phyloP scores from a whole-genome alignment of 1,284 basidiomycete genomes.

The Flammula alnicola region DNA sequence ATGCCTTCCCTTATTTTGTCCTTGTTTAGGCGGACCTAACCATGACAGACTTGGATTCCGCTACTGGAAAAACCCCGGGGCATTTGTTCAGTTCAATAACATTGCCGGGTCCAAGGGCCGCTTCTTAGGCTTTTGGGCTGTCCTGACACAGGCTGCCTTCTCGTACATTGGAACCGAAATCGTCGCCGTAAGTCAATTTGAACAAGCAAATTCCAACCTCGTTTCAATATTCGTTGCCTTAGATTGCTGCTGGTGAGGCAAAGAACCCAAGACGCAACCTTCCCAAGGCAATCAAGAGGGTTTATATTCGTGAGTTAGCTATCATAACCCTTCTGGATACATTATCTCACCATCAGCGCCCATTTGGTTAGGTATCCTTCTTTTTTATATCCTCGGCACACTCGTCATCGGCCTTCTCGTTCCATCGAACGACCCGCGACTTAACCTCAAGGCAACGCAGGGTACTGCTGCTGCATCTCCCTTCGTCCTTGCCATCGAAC shows the following conservation, averaged over 20 bases:
- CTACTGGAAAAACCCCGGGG: constrained; percentile 77
- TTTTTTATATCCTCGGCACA: constrained; percentile 71
- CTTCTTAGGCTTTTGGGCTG: constrained; percentile 73
- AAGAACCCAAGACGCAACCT: constrained; percentile 75
- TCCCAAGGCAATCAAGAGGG: constrained; percentile 68
- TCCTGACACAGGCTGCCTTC: constrained; percentile 81
- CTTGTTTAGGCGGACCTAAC: constrained; percentile 44
- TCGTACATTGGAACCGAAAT: constrained; percentile 84
- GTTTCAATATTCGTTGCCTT: neutral
- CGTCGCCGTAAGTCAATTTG: constrained; percentile 67
- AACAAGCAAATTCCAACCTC: neutral
- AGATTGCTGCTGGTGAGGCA: constrained; percentile 83
- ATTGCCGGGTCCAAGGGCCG: constrained; percentile 65
- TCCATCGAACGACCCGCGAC: constrained; percentile 64
- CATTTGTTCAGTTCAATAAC: constrained; percentile 62
- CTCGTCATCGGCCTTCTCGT: constrained; percentile 80
- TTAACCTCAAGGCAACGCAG: constrained; percentile 48
- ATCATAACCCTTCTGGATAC: neutral
- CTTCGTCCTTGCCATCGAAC: constrained; percentile 81
- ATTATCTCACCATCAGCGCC: neutral
- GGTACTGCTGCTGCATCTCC: constrained; percentile 77
- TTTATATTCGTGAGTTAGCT: constrained; percentile 66
- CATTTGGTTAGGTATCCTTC: constrained; percentile 48
- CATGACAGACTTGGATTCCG: constrained; percentile 61
- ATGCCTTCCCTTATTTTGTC: neutral